Evolutionary conservation across 345 rosid species (phyloP).

Genomic region (Durio zibethinus): DNA sequence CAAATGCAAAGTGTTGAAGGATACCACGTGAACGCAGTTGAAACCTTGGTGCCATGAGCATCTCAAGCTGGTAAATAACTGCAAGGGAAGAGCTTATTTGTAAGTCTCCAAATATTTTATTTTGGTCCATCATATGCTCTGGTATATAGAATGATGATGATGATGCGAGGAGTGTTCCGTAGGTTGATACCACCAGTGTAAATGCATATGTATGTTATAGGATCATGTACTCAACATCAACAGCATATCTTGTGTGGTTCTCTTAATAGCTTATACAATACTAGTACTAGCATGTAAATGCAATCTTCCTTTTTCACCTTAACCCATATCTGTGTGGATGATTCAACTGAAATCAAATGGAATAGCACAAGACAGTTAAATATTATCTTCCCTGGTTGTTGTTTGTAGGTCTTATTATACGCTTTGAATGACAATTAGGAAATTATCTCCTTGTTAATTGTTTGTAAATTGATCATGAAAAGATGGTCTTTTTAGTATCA

Average conservation of each 20-base stretch:
- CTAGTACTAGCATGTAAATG: not conserved
- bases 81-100: not conserved
- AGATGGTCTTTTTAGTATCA: too few relatives aligned
- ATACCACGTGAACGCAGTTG: conserved; percentile 13
- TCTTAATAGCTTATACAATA: not conserved
- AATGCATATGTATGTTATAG: too few relatives aligned
- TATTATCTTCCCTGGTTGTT: too few relatives aligned
- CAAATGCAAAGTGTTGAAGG: conserved; percentile 15
- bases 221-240: too few relatives aligned
- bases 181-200: not conserved
- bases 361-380: too few relatives aligned
- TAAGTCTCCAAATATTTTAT: conserved; percentile 15
- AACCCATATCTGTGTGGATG: not conserved
- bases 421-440: too few relatives aligned
- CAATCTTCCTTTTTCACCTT: not conserved
- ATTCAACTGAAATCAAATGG: too few relatives aligned
- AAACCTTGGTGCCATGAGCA: conserved; percentile 25
- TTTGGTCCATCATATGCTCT: not conserved
- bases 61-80: conserved; percentile 12
- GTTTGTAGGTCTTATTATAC: too few relatives aligned
- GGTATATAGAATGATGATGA: not conserved
- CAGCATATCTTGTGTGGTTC: too few relatives aligned
- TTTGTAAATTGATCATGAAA: too few relatives aligned
- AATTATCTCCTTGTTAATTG: too few relatives aligned
- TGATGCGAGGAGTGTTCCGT: not conserved